phyloP scores from a whole-genome alignment of 768 basidiomycete species.

The Brasilioporus rufonigricans region DNA sequence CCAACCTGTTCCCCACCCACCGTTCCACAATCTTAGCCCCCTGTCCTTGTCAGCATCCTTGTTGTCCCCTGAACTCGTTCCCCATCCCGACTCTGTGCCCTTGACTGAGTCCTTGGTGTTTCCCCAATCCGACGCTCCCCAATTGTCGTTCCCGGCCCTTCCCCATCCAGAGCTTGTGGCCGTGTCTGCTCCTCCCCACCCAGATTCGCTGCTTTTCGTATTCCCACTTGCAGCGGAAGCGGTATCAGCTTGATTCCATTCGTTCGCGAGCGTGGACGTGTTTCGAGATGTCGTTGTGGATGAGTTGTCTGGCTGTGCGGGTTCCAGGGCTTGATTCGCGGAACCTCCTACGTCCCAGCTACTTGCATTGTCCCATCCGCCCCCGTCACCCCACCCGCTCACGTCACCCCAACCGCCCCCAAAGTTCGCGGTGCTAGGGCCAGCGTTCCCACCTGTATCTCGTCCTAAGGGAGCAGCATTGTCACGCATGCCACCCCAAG shows the following conservation, averaged over 20 bases:
- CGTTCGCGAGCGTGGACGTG: not conserved
- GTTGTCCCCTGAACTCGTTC: not conserved
- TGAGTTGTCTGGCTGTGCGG: not conserved
- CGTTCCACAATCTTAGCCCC: not conserved
- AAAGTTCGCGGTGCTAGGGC: not conserved
- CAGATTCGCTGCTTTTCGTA: not conserved
- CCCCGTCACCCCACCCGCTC: not conserved
- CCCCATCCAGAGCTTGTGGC: conserved; percentile 7
- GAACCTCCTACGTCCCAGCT: conserved; percentile 9
- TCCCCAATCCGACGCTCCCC: conserved; percentile 7
- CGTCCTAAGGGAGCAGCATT: not conserved
- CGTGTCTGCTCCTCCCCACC: conserved; percentile 2
- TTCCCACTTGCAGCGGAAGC: not conserved
- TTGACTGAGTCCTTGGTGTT: not conserved
- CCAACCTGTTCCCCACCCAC: conserved; percentile 5
- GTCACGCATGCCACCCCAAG: conserved; percentile 3
- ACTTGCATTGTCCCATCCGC: conserved; percentile 8
- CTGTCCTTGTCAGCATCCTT: conserved; percentile 2
- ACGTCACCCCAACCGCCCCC: not conserved
- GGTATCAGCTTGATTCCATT: conserved; percentile 1
- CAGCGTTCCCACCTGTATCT: not conserved
- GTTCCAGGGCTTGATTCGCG: not conserved
- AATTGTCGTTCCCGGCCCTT: not conserved
- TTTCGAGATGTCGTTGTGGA: not conserved
- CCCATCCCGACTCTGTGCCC: not conserved